Evolutionary conservation across 768 basidiomycete genomes (phyloP).

Genomic region (Amanita rimosa): DNA sequence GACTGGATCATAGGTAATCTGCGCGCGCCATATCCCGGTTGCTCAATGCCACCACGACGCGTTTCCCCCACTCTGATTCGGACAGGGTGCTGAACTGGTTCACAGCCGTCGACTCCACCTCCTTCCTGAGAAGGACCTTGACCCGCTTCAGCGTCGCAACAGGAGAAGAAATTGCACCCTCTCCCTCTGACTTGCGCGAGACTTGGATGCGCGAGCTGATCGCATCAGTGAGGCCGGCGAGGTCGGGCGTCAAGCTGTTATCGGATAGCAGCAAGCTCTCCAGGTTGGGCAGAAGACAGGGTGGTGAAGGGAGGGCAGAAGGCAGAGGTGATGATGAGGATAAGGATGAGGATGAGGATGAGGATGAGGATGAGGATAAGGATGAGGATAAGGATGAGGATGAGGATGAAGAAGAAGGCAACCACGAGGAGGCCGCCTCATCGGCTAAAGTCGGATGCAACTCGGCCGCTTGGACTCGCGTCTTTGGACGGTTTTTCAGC

Average conservation of each 20-base stretch:
- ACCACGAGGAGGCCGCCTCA: background rate
- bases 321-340: no score
- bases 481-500: background rate
- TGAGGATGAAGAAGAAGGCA: background rate
- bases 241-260: background rate
- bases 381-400: background rate
- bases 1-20: background rate
- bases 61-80: background rate
- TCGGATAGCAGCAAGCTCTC: background rate
- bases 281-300: slow-evolving; percentile 2
- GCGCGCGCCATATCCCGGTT: background rate
- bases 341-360: background rate
- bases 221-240: background rate
- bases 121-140: background rate
- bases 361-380: background rate
- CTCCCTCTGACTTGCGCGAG: background rate
- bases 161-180: background rate
- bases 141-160: background rate
- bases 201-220: background rate
- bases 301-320: background rate
- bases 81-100: background rate
- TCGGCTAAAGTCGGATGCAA: background rate
- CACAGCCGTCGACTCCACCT: background rate
- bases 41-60: background rate
- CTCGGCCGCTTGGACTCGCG: background rate